Percentiles rank a stretch among this genome's conserved stretches.
These are phyloP conservation scores for Pezicula neosporulosa DNA, from an alignment of 2,329 filamentous ascomycete genomes.

Conservation along the genomic window DNA sequence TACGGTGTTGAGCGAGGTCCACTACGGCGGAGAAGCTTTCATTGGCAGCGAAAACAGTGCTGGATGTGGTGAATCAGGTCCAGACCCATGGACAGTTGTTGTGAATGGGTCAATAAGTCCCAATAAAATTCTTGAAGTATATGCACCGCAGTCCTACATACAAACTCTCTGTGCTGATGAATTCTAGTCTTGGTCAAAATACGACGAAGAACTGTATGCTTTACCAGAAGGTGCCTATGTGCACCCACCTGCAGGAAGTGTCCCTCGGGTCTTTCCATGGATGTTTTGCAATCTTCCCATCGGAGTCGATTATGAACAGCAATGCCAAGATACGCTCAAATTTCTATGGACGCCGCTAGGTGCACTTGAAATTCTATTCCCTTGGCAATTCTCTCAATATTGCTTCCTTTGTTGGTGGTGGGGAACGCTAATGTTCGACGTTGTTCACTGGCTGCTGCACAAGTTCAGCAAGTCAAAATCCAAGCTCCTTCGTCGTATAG, in stretches of 20 bases:
- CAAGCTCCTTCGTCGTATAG: slow-evolving; percentile 7
- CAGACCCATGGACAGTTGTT: background rate
- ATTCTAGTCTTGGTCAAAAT: background rate
- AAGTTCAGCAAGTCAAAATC: slow-evolving; percentile 9
- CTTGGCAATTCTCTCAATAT: background rate
- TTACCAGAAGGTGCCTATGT: background rate
- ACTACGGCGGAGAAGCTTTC: background rate
- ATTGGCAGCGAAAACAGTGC: background rate
- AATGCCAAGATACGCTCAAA: background rate
- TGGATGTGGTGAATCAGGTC: background rate
- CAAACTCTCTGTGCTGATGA: background rate
- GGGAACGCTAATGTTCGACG: slow-evolving; percentile 11
- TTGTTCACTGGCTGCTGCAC: slow-evolving; percentile 10
- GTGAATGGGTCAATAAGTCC: background rate
- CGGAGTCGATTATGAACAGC: background rate
- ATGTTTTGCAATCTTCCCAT: background rate
- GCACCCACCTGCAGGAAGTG: background rate
- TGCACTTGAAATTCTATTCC: background rate
- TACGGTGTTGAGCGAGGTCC: background rate
- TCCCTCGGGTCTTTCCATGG: background rate
- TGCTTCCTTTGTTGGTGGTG: background rate
- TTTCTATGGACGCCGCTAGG: background rate
- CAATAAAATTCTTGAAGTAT: background rate
- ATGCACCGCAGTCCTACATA: background rate
- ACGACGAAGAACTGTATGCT: background rate